Conservation (phyloP, 768 basidiomycete genomes). For the Amanita pseudoporphyria region DNA sequence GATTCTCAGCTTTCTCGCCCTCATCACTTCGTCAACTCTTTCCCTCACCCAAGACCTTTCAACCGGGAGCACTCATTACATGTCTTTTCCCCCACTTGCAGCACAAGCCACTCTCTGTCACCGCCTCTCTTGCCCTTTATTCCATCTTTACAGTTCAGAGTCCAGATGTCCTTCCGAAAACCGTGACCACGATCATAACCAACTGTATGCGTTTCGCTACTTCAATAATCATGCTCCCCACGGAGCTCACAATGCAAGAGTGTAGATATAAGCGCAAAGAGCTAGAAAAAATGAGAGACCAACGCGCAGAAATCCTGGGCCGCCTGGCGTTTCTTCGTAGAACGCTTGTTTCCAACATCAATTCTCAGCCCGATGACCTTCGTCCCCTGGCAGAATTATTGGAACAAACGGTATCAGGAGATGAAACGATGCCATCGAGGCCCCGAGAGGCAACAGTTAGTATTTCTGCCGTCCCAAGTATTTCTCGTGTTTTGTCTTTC, state of each 20-base stretch:
- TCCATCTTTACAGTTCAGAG: constrained; percentile 4
- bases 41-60: constrained; percentile 33
- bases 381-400: constrained; percentile 7
- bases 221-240: constrained; percentile 34
- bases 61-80: constrained; percentile 40
- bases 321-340: constrained; percentile 46
- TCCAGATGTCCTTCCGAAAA: constrained; percentile 4
- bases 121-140: constrained; percentile 11
- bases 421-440: not conserved
- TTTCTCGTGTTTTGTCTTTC: constrained; percentile 8
- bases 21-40: constrained; percentile 40
- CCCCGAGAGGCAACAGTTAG: not conserved
- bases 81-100: constrained; percentile 61
- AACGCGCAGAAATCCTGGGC: constrained; percentile 61
- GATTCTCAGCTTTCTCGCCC: constrained; percentile 34
- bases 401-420: constrained; percentile 7
- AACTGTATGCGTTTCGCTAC: not conserved
- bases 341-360: constrained; percentile 14
- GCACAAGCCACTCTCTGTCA: constrained; percentile 16
- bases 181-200: constrained; percentile 2
- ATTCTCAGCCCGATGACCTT: constrained; percentile 4
- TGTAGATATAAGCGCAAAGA: constrained; percentile 48
- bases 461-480: not conserved
- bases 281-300: constrained; percentile 56
- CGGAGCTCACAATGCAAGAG: constrained; percentile 59